phyloP scores from a whole-genome alignment of 768 basidiomycete species.

The Suillus variegatus region DNA sequence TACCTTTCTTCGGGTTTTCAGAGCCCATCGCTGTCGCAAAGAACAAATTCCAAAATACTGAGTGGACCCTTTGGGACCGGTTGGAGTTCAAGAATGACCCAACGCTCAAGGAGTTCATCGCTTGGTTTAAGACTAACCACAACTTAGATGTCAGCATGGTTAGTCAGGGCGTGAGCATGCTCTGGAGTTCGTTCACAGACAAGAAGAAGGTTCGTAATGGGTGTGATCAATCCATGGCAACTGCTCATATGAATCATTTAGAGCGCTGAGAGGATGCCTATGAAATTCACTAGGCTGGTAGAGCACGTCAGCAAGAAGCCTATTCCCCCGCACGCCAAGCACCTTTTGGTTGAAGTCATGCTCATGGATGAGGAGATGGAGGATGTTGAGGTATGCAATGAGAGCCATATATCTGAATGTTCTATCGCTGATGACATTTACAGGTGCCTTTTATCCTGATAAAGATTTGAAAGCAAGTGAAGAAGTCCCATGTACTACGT shows the following conservation, averaged over 20 bases:
- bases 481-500: constrained; percentile 7
- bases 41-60: constrained; percentile 81
- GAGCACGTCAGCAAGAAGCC: constrained; percentile 96
- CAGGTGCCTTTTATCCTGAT: constrained; percentile 87
- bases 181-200: constrained; percentile 93
- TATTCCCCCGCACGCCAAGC: constrained; percentile 77
- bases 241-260: constrained; percentile 32
- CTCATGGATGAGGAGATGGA: constrained; percentile 89
- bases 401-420: not conserved
- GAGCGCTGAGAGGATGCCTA: constrained; percentile 84
- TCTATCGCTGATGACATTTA: not conserved
- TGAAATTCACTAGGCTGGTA: constrained; percentile 90
- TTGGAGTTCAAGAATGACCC: constrained; percentile 92
- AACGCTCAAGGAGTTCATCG: constrained; percentile 80
- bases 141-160: constrained; percentile 93
- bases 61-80: constrained; percentile 99
- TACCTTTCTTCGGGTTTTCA: constrained; percentile 99
- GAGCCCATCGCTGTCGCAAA: constrained; percentile 92
- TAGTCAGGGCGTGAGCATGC: constrained; percentile 95
- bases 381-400: constrained; percentile 78
- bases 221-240: not conserved
- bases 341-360: constrained; percentile 94
- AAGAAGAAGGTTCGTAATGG: constrained; percentile 77
- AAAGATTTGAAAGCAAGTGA: constrained; percentile 43
- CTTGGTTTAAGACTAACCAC: constrained; percentile 83